A percentile compares a stretch with the other conserved stretches of the same genome.
These are phyloP conservation scores for Botryotinia globosa DNA, from an alignment of 2,329 filamentous ascomycete species.

Conservation along the genomic window DNA sequence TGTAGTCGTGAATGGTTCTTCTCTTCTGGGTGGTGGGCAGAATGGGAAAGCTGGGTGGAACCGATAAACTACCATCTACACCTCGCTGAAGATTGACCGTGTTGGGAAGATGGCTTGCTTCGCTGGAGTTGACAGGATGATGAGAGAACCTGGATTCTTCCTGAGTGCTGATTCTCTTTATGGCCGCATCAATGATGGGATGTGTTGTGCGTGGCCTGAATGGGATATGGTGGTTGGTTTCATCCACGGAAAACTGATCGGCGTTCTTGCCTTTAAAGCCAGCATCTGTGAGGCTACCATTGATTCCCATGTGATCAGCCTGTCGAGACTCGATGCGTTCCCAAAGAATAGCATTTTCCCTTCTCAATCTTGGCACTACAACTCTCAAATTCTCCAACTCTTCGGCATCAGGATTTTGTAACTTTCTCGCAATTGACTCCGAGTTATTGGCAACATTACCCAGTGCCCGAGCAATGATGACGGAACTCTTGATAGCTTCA, in stretches of 20 bases:
- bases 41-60: not conserved
- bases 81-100: not conserved
- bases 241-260: not conserved
- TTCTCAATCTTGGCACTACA: slow-evolving; percentile 28
- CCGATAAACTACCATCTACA: not conserved
- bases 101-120: not conserved
- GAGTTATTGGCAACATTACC: not conserved
- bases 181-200: not conserved
- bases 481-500: slow-evolving; percentile 20
- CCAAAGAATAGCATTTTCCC: slow-evolving; percentile 25
- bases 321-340: not conserved
- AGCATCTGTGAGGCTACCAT: not conserved
- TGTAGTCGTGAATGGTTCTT: not conserved
- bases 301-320: not conserved
- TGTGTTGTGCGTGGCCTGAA: not conserved
- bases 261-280: not conserved
- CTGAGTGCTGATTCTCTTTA: not conserved
- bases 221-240: not conserved
- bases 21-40: not conserved
- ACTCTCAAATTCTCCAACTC: slow-evolving; percentile 23
- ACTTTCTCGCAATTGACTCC: not conserved
- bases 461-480: slow-evolving; percentile 23
- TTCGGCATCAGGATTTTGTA: not conserved
- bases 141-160: not conserved
- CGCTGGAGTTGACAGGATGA: not conserved